A percentile compares a stretch with the other conserved stretches of the same genome.
These are phyloP conservation scores for Stenocarpella maydis DNA, from an alignment of 2,329 filamentous ascomycete species.

Conservation along the genomic window DNA sequence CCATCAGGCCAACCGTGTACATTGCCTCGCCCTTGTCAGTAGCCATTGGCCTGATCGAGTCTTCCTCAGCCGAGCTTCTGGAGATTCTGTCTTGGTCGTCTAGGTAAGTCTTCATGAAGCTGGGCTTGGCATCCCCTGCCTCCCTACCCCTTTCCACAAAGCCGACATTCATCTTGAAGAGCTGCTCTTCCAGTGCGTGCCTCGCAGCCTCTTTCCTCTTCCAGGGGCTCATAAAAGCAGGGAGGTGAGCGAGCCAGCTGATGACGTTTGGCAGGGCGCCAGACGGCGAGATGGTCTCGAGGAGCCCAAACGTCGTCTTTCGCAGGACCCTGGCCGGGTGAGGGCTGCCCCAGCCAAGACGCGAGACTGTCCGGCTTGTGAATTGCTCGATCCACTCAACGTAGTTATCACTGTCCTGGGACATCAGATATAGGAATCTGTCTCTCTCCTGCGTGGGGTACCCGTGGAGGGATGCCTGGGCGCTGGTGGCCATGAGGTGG, in stretches of 20 bases:
- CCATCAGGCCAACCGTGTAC: conserved; percentile 57
- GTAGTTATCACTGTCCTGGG: conserved; percentile 50
- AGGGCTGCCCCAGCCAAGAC: conserved; percentile 55
- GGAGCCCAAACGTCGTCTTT: conserved; percentile 54
- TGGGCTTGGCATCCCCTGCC: conserved; percentile 47
- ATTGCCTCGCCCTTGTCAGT: conserved; percentile 48
- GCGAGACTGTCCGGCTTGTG: conserved; percentile 54
- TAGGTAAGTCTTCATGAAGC: conserved; percentile 53
- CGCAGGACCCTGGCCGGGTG: conserved; percentile 51
- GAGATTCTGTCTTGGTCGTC: conserved; percentile 39
- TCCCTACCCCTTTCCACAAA: conserved; percentile 47
- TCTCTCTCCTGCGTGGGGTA: conserved; percentile 56
- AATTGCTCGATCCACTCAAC: conserved; percentile 57
- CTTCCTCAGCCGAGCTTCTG: conserved; percentile 39
- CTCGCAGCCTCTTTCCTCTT: conserved; percentile 52
- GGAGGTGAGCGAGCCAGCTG: conserved; percentile 50
- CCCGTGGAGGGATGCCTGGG: conserved; percentile 48
- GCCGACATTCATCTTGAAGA: conserved; percentile 49
- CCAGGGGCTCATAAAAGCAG: conserved; percentile 52
- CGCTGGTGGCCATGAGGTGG: conserved; percentile 51
- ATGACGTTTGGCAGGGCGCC: conserved; percentile 54
- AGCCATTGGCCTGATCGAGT: conserved; percentile 41
- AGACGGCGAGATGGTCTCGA: conserved; percentile 55
- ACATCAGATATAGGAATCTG: conserved; percentile 53
- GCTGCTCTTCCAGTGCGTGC: conserved; percentile 49